Base-by-base conservation (phyloP, 495 filamentous ascomycete genomes). In the Neurospora hispaniola region DNA sequence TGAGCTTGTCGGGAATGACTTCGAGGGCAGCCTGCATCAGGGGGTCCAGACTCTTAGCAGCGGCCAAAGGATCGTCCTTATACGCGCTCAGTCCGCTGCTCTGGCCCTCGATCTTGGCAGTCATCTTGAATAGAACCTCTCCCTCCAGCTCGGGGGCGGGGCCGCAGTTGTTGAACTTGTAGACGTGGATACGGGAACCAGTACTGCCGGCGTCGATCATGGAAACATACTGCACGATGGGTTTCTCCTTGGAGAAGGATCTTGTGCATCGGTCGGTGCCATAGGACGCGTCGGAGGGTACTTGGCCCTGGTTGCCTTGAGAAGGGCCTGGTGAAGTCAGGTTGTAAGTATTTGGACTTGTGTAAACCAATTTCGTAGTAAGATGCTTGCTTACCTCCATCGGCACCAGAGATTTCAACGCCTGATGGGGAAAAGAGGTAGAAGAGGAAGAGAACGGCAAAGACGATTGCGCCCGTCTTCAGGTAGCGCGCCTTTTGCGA, bases 131-230 rank as follows among this genome's bases (percentile, higher is more conserved):
- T 27, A 80, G 74, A 40, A 90, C 86, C 79, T 99, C 96, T 76
- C 89, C 84, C 79, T 99, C 96, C 20, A 99, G 87, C 83, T 98
- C 96, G n/a, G 96, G 96, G 27, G 94, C 94, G 43, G 91, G 80
- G 70, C 94, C 96, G 84, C 96, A 99, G 85, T 98, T 99, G 85
- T 98, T 99, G 88, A 99, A 99, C 73, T 91, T 90, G 85, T 98
- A 99, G 71, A 98, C 94, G 83, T 99, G 96, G 79, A 99, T 97
- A 71, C 96, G 92, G 73, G 96, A 98, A 73, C 96, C 96, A 48
- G 95, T 97, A 83, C 94, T 98, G 71, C 96, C 96, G 44, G 96
- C 96, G 85, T 99, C 96, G 78, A 99, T 93, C 96, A 99, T 98
- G 75, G 97, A 88, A 72, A 93, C 96, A 86, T 98, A 98, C 78